Percentiles rank a stretch among this genome's conserved stretches.
phyloP scores from a whole-genome alignment of 129 eudicot genomes.

The Calendula officinalis region DNA sequence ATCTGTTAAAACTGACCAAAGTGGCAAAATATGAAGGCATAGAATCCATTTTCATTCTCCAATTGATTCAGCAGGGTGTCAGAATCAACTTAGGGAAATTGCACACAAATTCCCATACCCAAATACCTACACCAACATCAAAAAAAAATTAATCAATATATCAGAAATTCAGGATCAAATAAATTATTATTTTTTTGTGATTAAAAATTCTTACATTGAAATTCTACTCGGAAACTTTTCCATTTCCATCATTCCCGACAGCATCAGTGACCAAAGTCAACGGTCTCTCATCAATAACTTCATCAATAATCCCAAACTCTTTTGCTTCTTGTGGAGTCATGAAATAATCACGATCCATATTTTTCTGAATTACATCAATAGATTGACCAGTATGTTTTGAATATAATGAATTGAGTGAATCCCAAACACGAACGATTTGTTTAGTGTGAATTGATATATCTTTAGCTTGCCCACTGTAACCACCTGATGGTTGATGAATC shows the following conservation, averaged over 20 bases:
- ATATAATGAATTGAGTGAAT: constrained; percentile 67
- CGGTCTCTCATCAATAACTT: constrained; percentile 74
- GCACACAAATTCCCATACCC: constrained; percentile 14
- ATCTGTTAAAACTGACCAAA: constrained; percentile 14
- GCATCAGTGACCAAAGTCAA: constrained; percentile 80
- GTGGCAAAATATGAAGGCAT: constrained; percentile 16
- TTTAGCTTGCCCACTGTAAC: constrained; percentile 88
- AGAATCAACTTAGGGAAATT: constrained; percentile 23
- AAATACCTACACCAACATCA: constrained; percentile 26
- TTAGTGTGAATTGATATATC: constrained; percentile 87
- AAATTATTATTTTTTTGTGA: no score
- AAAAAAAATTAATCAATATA: neutral
- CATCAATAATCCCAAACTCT: constrained; percentile 90
- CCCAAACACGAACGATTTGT: constrained; percentile 88
- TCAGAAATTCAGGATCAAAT: neutral
- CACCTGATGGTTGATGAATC: constrained; percentile 97
- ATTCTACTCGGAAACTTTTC: constrained; percentile 53
- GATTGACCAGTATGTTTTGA: constrained; percentile 81
- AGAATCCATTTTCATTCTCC: constrained; percentile 5
- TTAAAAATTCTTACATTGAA: constrained; percentile 18
- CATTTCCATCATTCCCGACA: constrained; percentile 55
- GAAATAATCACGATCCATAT: constrained; percentile 91
- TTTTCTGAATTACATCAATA: constrained; percentile 56
- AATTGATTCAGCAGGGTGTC: constrained; percentile 14
- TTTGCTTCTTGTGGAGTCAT: constrained; percentile 91